These are phyloP conservation scores for Tilletia horrida DNA, from an alignment of 1,284 basidiomycete genomes.

Conservation along the genomic window DNA sequence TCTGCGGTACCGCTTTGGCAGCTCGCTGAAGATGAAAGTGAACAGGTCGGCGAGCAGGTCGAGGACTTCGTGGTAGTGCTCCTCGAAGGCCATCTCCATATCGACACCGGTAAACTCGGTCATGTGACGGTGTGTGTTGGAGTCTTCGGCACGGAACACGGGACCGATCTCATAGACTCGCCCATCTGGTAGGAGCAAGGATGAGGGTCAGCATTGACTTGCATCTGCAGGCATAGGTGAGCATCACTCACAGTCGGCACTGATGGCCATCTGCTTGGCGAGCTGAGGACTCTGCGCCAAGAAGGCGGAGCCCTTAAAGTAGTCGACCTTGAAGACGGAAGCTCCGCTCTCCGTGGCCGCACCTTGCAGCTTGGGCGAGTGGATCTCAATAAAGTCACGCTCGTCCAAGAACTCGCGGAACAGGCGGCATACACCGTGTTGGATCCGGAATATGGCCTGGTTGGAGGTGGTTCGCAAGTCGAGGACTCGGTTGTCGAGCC, in stretches of 20 bases:
- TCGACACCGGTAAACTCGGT: slow-evolving; percentile 99
- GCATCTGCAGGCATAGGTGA: not conserved
- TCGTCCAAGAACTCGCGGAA: slow-evolving; percentile 81
- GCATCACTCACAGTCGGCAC: slow-evolving; percentile 75
- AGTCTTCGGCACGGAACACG: slow-evolving; percentile 97
- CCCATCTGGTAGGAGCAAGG: slow-evolving; percentile 53
- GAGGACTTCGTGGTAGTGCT: slow-evolving; percentile 83
- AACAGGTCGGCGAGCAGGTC: slow-evolving; percentile 53
- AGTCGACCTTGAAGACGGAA: slow-evolving; percentile 94
- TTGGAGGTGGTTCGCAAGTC: slow-evolving; percentile 93
- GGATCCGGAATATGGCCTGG: slow-evolving; percentile 91
- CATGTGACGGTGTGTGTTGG: slow-evolving; percentile 95
- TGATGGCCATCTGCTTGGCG: slow-evolving; percentile 98
- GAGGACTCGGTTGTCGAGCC: slow-evolving; percentile 89
- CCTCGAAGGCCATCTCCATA: slow-evolving; percentile 97
- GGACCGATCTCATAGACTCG: slow-evolving; percentile 90
- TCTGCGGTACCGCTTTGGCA: slow-evolving; percentile 66
- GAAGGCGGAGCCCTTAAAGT: slow-evolving; percentile 94
- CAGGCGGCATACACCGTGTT: slow-evolving; percentile 78
- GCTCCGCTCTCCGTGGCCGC: slow-evolving; percentile 96
- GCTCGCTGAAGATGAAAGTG: slow-evolving; percentile 53
- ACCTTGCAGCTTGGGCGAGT: slow-evolving; percentile 94
- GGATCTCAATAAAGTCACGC: slow-evolving; percentile 85
- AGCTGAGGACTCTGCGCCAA: slow-evolving; percentile 95
- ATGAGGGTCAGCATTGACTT: not conserved